These are phyloP conservation scores for Medicago truncatula DNA, from an alignment of 306 rosid genomes.

Conservation along the genomic window DNA sequence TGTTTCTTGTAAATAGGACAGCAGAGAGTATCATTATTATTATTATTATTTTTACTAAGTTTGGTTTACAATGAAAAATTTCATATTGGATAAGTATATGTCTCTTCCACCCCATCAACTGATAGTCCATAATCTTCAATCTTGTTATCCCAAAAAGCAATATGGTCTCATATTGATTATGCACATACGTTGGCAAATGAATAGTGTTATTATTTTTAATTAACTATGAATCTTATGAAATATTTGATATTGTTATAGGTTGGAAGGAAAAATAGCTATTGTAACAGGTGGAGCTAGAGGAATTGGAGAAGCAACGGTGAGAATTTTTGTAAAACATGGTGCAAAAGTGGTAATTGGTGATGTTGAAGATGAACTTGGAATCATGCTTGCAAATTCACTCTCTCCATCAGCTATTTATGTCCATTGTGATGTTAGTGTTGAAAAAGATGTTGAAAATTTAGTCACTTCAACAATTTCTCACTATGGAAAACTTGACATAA, in stretches of 20 bases:
- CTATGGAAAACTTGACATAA: constrained; percentile 73
- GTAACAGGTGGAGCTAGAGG: constrained; percentile 89
- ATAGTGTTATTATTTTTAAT: neutral
- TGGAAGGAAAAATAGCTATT: constrained; percentile 88
- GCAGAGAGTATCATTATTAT: too few relatives aligned
- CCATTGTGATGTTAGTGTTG: constrained; percentile 76
- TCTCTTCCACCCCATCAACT: neutral
- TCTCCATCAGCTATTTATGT: constrained; percentile 60
- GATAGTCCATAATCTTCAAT: neutral
- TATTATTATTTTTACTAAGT: too few relatives aligned
- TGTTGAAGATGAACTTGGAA: constrained; percentile 63
- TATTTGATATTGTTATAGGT: constrained; percentile 46
- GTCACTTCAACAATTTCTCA: constrained; percentile 55
- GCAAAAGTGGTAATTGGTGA: constrained; percentile 85
- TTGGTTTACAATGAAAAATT: neutral
- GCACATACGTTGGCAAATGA: neutral
- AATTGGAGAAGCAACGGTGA: constrained; percentile 80
- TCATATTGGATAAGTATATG: neutral
- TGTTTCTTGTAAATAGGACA: too few relatives aligned
- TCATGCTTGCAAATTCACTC: constrained; percentile 57
- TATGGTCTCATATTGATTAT: neutral
- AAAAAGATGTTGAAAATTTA: constrained; percentile 65
- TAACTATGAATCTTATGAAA: neutral
- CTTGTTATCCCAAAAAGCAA: too few relatives aligned
- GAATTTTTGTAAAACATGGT: constrained; percentile 74